Evolutionary conservation across 2,329 filamentous ascomycete genomes (phyloP).

Genomic region (Phyllosticta citrichinensis): DNA sequence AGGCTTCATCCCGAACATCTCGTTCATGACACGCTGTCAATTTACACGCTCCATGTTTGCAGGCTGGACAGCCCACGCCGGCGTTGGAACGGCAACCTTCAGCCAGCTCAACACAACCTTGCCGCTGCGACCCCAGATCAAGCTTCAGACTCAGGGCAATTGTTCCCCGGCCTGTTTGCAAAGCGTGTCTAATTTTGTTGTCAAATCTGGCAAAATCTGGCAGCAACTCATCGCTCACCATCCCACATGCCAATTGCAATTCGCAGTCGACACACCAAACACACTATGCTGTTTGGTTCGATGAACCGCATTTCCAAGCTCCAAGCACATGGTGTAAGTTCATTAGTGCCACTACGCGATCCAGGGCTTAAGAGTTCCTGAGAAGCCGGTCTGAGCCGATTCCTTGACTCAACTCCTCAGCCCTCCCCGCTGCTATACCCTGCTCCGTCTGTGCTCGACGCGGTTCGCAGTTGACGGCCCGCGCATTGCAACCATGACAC

Average conservation of each 20-base stretch:
- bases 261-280: background rate
- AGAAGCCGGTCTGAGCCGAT: background rate
- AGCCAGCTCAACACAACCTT: background rate
- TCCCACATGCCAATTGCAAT: background rate
- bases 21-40: background rate
- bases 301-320: background rate
- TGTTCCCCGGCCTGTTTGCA: background rate
- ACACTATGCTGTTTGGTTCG: background rate
- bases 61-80: background rate
- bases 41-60: background rate
- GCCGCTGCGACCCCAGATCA: background rate
- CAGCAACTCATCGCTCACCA: background rate
- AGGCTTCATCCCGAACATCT: background rate
- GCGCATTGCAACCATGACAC: background rate
- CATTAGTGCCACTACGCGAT: background rate
- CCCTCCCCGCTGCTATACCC: background rate
- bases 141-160: background rate
- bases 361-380: background rate
- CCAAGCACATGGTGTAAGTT: background rate
- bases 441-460: background rate
- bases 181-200: background rate
- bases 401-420: background rate
- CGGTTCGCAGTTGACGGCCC: background rate
- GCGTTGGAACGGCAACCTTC: background rate
- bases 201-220: background rate